Base-by-base conservation (phyloP, 2,329 filamentous ascomycete genomes). In the Trichothecium sympodiale region DNA sequence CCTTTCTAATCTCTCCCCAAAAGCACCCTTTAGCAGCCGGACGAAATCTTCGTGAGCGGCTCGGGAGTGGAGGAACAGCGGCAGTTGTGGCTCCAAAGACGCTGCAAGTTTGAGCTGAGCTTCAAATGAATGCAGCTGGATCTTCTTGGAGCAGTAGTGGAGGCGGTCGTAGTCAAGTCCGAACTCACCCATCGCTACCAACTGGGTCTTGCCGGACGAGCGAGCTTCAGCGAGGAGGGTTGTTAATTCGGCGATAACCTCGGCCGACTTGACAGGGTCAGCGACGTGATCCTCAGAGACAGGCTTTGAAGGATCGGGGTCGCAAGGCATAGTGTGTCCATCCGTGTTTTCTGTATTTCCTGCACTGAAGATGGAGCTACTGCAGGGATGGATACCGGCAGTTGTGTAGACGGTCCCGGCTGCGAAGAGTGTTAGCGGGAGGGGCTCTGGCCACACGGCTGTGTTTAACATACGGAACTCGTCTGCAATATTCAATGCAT, bases 161-260 rank as follows among this genome's bases (percentile, higher is more conserved):
- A 98, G 64, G 2, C 91, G 77, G 61, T 98, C 91, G 54, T 96
- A 98, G 61, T 98, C 91, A 4, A 98, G 79, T 2, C 91, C 91
- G 42, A 98, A 86, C 59, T 98, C 91, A 33, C 91, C 91, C 54
- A 95, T 87, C 6, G 91, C 89, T 1, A 85, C 79, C 29, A 83
- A 69, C 27, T 46, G 44, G 29, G 48, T 41, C 27, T 46, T 43
- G 0, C 73, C 55, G 5, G 58, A 54, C 3, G 57, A 43, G 14
- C 74, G 75, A 1, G 76, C 72, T 26, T 74, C 60, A 3, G 70
- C 51, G 4, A 88, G 74, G 3, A 95, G 64, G 6, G 61, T 52
- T 31, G 69, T 68, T n/a, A 96, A 69, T 20, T 74, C 67, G 1
- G 59, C 42, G 16, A 87, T 67, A 51, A 74, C 66, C 29, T 56